phyloP scores from a whole-genome alignment of 768 basidiomycete species.

The Tylopilus felleus region DNA sequence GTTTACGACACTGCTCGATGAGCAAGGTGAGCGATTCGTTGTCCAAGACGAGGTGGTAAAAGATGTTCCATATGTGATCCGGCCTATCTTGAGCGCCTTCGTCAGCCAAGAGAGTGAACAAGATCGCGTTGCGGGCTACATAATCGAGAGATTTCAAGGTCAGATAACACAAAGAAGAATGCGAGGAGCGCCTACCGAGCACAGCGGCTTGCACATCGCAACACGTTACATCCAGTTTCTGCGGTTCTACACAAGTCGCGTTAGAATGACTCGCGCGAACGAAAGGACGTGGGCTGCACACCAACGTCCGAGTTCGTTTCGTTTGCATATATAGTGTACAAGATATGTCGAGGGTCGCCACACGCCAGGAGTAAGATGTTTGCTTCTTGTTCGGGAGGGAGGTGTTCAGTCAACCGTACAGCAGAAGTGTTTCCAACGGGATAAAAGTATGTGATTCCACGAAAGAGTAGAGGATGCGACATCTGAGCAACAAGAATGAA shows the following conservation, averaged over 20 bases:
- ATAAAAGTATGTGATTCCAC: conserved; percentile 46
- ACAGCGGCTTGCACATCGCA: conserved; percentile 31
- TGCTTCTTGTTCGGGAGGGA: conserved; percentile 47
- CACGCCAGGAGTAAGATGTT: conserved; percentile 53
- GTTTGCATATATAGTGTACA: conserved; percentile 43
- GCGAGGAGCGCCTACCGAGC: conserved; percentile 17
- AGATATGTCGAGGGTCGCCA: conserved; percentile 52
- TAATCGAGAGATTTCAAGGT: neutral
- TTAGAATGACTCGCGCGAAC: neutral
- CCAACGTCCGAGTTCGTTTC: conserved; percentile 7
- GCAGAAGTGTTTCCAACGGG: conserved; percentile 60
- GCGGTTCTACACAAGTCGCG: conserved; percentile 14
- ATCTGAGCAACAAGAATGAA: conserved; percentile 15
- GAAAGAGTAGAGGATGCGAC: conserved; percentile 26
- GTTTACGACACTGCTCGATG: conserved; percentile 27
- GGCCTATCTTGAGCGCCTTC: conserved; percentile 12
- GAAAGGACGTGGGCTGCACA: neutral
- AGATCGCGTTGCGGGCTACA: conserved; percentile 28
- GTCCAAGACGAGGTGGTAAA: conserved; percentile 30
- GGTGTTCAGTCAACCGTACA: conserved; percentile 43
- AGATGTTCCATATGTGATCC: conserved; percentile 30
- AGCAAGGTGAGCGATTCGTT: conserved; percentile 23
- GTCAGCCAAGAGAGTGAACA: conserved; percentile 30
- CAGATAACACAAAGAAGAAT: neutral
- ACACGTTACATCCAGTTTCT: conserved; percentile 28